Percentiles rank a stretch among this genome's conserved stretches.
Conservation (phyloP, 495 filamentous ascomycete genomes). For the Lepidopterella palustris region DNA sequence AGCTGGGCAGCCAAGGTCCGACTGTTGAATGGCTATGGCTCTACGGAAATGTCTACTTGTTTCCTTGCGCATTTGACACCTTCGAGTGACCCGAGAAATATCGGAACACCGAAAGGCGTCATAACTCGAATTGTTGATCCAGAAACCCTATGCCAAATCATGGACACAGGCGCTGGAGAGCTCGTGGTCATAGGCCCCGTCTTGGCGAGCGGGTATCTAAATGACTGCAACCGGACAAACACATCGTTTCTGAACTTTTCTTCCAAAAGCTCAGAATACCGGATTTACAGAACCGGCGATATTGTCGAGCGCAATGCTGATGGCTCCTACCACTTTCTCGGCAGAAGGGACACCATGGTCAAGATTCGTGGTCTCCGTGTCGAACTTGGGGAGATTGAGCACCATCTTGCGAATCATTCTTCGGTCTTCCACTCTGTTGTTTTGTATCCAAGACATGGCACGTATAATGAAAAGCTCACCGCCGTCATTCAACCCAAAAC, state of each 20-base stretch:
- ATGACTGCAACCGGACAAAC: constrained; percentile 30
- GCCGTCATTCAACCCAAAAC: too few species aligned
- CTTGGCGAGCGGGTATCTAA: constrained; percentile 38
- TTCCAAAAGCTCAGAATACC: constrained; percentile 5
- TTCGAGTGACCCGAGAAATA: constrained; percentile 36
- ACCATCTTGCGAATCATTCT: too few species aligned
- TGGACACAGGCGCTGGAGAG: constrained; percentile 45
- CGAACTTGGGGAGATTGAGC: constrained; percentile 40
- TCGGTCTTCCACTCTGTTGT: too few species aligned
- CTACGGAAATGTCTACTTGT: constrained; percentile 13
- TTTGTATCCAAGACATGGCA: too few species aligned
- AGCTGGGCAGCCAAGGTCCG: constrained; percentile 7
- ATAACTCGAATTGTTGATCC: constrained; percentile 29
- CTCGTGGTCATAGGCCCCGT: constrained; percentile 43
- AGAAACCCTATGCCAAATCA: constrained; percentile 38
- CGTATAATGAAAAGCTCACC: too few species aligned
- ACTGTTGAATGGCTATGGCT: constrained; percentile 15
- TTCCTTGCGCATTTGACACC: constrained; percentile 8
- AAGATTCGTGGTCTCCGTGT: constrained; percentile 46
- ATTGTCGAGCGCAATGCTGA: constrained; percentile 32
- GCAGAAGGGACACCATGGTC: constrained; percentile 43
- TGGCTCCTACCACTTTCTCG: constrained; percentile 40
- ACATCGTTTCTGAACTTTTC: constrained; percentile 30
- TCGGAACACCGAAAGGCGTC: constrained; percentile 33
- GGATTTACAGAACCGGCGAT: constrained; percentile 41